Evolutionary conservation across 2,329 filamentous ascomycete genomes (phyloP).

Genomic region (Alternaria brassicicola): DNA sequence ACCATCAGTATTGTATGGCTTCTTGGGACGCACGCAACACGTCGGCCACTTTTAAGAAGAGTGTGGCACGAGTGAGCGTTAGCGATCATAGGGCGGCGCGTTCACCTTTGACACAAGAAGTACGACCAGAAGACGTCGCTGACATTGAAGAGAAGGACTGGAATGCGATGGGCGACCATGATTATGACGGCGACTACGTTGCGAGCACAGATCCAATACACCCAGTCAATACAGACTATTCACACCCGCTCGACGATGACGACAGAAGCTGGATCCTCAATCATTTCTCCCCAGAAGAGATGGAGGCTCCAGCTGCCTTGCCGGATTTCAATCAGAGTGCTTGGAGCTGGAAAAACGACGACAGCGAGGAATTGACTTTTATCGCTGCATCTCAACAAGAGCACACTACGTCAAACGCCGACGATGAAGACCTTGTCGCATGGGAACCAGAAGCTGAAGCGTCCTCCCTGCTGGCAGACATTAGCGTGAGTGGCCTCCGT

Average conservation of each 20-base stretch:
- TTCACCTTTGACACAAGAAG: constrained; percentile 25
- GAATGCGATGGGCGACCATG: constrained; percentile 8
- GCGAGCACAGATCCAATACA: constrained; percentile 34
- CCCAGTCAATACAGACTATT: constrained; percentile 25
- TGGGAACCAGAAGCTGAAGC: constrained; percentile 6
- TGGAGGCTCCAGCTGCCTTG: background rate
- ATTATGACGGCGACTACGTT: constrained; percentile 27
- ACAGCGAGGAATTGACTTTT: background rate
- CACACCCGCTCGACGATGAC: constrained; percentile 14
- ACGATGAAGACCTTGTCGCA: background rate
- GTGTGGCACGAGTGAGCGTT: constrained; percentile 10
- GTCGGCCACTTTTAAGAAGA: constrained; percentile 8
- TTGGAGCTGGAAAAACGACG: constrained; percentile 11
- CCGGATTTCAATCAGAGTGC: background rate
- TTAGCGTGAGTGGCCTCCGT: background rate
- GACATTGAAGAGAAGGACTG: background rate
- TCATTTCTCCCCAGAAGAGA: constrained; percentile 8
- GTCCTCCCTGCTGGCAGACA: background rate
- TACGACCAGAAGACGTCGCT: constrained; percentile 27
- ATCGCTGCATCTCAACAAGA: background rate
- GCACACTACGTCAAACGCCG: background rate
- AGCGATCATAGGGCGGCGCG: background rate
- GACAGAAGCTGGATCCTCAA: constrained; percentile 21
- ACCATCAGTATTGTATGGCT: constrained; percentile 8
- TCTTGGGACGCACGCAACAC: constrained; percentile 23